Evolutionary conservation across 75 land plant genomes (phyloP).

Genomic region (Pinus albicaulis): DNA sequence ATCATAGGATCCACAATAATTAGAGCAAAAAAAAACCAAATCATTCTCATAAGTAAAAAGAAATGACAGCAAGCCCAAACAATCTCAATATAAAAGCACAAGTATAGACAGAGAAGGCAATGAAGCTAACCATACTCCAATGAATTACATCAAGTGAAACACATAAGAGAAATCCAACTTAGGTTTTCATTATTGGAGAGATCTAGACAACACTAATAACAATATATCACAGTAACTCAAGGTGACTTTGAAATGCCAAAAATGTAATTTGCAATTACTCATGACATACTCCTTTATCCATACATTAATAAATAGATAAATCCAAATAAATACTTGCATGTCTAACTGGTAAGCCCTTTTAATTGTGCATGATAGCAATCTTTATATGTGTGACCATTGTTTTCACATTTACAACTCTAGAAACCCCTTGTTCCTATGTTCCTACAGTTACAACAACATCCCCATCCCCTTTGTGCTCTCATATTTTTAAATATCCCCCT

Average conservation of each 20-base stretch:
- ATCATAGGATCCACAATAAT: constrained; percentile 1
- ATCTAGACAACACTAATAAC: no score
- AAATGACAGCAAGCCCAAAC: not conserved
- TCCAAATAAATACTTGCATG: constrained; percentile 34
- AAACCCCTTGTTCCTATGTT: no score
- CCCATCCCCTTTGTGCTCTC: not conserved
- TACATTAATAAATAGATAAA: not conserved
- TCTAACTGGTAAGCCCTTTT: constrained; percentile 83
- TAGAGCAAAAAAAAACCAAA: not conserved
- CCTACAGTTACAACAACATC: no score
- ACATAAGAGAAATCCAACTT: not conserved
- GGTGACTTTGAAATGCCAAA: not conserved
- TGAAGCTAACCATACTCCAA: not conserved
- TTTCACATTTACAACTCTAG: constrained; percentile 19
- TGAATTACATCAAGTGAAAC: no score
- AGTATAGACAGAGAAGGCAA: not conserved
- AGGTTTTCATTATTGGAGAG: no score
- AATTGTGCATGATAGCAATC: constrained; percentile 58
- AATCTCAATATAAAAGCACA: not conserved
- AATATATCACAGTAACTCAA: no score
- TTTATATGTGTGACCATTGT: constrained; percentile 7
- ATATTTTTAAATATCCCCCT: not conserved
- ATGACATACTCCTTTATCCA: not conserved
- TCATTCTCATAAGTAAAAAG: not conserved
- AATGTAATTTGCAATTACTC: not conserved